These are phyloP conservation scores for Fusarium coicis DNA, from an alignment of 2,329 filamentous ascomycete species.

Conservation along the genomic window DNA sequence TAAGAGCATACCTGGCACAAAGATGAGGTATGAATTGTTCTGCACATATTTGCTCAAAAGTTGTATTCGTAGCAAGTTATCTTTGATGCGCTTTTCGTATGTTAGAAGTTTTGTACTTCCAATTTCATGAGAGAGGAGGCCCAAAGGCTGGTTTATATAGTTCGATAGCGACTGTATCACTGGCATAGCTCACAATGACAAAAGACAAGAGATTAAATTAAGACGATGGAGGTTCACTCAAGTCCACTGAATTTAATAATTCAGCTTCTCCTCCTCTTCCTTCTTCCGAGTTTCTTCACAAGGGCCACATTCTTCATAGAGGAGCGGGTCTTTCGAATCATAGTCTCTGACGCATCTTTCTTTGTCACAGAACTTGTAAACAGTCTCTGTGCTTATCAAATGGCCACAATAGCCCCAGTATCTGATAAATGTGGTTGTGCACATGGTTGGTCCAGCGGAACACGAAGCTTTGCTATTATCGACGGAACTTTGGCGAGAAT, in stretches of 20 bases:
- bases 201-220: rapidly evolving
- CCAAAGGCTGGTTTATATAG: neutral
- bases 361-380: neutral
- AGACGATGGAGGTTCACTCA: rapidly evolving
- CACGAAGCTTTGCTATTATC: rapidly evolving
- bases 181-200: rapidly evolving
- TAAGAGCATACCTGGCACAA: neutral
- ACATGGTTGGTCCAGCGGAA: neutral
- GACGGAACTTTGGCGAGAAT: rapidly evolving
- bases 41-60: neutral
- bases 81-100: rapidly evolving
- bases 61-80: neutral
- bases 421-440: neutral
- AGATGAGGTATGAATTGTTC: neutral
- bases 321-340: neutral
- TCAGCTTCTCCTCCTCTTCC: neutral
- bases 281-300: neutral
- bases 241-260: rapidly evolving
- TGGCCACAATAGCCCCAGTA: neutral
- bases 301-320: neutral
- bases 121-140: rapidly evolving
- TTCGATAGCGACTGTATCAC: rapidly evolving
- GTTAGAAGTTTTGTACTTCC: rapidly evolving
- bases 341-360: neutral
- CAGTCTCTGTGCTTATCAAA: neutral